These are phyloP conservation scores for Penicillium digitatum DNA, from an alignment of 2,329 filamentous ascomycete genomes.

Conservation along the genomic window DNA sequence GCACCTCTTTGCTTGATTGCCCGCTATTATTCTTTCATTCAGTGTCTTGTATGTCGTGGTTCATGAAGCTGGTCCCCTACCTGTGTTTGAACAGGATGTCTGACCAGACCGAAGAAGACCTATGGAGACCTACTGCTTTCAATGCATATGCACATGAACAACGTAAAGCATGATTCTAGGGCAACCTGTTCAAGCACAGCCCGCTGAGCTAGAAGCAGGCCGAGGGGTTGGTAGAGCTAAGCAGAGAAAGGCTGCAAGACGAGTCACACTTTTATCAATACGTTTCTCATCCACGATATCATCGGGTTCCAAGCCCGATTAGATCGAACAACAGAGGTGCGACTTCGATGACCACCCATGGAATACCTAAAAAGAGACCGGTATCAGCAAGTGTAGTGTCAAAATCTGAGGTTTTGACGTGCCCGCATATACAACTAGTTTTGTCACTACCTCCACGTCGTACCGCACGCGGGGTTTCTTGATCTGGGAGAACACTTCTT, in stretches of 20 bases:
- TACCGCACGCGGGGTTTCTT: conserved; percentile 87
- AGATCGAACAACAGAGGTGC: conserved; percentile 68
- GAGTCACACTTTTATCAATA: background rate
- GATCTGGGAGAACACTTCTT: conserved; percentile 77
- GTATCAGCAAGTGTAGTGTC: conserved; percentile 6
- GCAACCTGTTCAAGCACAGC: conserved; percentile 12
- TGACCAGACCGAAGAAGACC: background rate
- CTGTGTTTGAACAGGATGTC: background rate
- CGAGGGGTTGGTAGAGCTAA: background rate
- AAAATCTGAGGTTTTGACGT: conserved; percentile 31
- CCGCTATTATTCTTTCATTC: background rate
- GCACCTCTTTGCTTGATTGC: background rate
- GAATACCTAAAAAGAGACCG: conserved; percentile 60
- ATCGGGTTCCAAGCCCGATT: conserved; percentile 25
- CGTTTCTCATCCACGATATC: background rate
- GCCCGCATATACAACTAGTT: conserved; percentile 92
- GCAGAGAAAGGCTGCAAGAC: background rate
- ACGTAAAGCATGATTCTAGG: conserved; percentile 7
- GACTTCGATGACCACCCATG: conserved; percentile 71
- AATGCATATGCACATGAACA: conserved; percentile 22
- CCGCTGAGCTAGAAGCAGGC: conserved; percentile 13
- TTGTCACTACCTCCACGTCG: conserved; percentile 98
- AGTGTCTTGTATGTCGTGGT: background rate
- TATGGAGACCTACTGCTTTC: conserved; percentile 12
- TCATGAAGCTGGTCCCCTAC: background rate